These are phyloP conservation scores for Pseudogymnoascus sp. DNA, from an alignment of 2,329 filamentous ascomycete genomes.

Conservation along the genomic window DNA sequence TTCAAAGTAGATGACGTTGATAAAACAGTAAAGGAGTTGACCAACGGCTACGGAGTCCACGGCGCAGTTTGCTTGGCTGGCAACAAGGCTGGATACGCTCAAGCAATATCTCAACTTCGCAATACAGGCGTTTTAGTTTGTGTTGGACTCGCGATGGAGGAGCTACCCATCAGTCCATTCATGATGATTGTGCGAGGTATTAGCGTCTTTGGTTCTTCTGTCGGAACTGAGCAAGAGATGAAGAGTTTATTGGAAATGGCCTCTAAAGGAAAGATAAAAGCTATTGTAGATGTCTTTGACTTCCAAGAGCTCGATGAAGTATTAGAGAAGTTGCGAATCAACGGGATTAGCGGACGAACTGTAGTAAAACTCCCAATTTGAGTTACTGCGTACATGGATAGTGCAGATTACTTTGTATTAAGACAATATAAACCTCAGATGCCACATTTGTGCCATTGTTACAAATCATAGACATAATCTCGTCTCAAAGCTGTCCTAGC, in stretches of 20 bases:
- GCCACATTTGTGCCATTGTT: background rate
- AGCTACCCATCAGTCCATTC: constrained; percentile 1
- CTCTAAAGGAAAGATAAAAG: background rate
- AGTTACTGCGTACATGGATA: background rate
- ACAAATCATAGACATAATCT: background rate
- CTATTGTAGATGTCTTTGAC: constrained; percentile 5
- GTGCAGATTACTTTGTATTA: background rate
- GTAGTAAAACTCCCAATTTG: background rate
- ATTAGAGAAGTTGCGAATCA: background rate
- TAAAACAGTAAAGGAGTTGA: background rate
- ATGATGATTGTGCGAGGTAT: background rate
- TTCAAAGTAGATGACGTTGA: background rate
- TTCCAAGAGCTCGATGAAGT: background rate
- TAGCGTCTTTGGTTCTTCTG: constrained; percentile 5
- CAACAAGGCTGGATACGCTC: background rate
- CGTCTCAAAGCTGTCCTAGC: background rate
- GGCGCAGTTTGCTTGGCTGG: background rate
- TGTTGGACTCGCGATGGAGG: constrained; percentile 5
- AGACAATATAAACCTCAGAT: background rate
- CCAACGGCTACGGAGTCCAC: background rate
- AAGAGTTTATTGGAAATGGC: constrained; percentile 1
- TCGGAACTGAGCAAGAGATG: constrained; percentile 9
- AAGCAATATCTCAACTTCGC: background rate
- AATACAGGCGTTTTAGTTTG: background rate
- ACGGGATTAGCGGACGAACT: constrained; percentile 5